Evolutionary conservation across 2,329 filamentous ascomycete genomes (phyloP), one percentile per base, ranked within the genome.

Genomic region (Thielaviopsis ethacetica): DNA sequence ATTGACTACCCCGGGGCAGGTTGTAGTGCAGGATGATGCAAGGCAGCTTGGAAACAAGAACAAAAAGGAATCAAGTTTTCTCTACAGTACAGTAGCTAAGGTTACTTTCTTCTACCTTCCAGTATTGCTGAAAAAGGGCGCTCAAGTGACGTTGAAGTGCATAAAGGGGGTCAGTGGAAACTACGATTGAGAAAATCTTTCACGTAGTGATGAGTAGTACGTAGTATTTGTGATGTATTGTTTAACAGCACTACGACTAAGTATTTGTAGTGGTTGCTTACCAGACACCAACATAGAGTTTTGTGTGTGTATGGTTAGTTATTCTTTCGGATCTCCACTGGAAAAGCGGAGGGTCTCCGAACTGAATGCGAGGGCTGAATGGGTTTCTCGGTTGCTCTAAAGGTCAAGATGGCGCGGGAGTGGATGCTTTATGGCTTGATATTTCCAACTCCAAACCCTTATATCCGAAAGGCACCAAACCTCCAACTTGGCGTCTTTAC

Each of bases 1-100:
- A 53, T 53, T 21, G 22, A 13, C 50, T 22, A 12, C 10, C 13
- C 47, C 30, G 19, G n/a, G n/a, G n/a, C 47, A 34, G 7, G 55
- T 57, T 51, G 55, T 47, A 57, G 44, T 51, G 41, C 50, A 53
- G 50, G 50, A 53, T 53, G 50, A 53, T 34, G 30, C 30, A 34
- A 34, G 30, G 30, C 50, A 53, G 50, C 50, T 24, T 12, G 50
- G 22, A 53, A 26, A 53, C 22, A 53, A 53, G 6, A 26, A 53
- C 15, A 53, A 26, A 53, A 21, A 53, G 27, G 19, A 26, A 24
- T 26, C 9, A 15, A 24, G 7, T 34, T 34, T 34, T 34, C 30
- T 34, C 30, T 26, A n/a, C n/a, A n/a, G n/a, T n/a, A n/a, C n/a
- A n/a, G n/a, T n/a, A 44, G 38, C 38, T 44, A n/a, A n/a, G 38